Evolutionary conservation across 805 yeast species (phyloP), one percentile per base, ranked within the genome.

Genomic region (Yarrowia sp.): DNA sequence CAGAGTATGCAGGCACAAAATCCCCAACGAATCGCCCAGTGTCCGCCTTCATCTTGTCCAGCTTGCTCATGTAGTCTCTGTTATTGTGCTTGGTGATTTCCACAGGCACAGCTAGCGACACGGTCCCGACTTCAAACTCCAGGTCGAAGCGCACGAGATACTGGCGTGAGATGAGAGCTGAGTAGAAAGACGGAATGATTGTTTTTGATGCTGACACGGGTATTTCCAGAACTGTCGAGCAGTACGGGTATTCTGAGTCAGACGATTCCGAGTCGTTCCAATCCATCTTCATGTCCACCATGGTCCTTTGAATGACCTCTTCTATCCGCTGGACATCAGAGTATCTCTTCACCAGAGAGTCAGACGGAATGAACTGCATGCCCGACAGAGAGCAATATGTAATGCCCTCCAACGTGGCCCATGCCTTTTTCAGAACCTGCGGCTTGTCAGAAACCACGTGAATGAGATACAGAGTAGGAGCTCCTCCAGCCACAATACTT

Each of bases 401-500:
- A 18, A 47, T 47, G 5, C 55, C 55, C 12, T 47, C 55, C 4
- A 47, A 27, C 3, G 55, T 47, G 3, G 55, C 55, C 55, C 55
- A 47, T 14, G 38, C 19, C n/a, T 47, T 47, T n/a, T 47, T 47
- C 14, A 47, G 12, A 4, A 31, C 29, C 36, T 47, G 55, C 2
- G 55, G 55, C 6, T 47, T 47, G 36, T 47, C 55, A 5, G 55
- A 47, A 9, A 47, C 6, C 10, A 47, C 55, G 6, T 47, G 55
- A 8, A 47, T 6, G 2, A 47, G 55, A n/a, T 47, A 47, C 18
- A 47, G 38, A 25, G 55, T 47, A 21, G 55, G 55, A 3, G 55
- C 55, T n/a, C 55, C 55, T 31, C 55, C 55, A 14, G 55, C 55
- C 18, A 47, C 55, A 10, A 47, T 47, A 31, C 55, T 47, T 16